Base-by-base conservation (phyloP, 2,329 filamentous ascomycete genomes). In the Claviceps cyperi region DNA sequence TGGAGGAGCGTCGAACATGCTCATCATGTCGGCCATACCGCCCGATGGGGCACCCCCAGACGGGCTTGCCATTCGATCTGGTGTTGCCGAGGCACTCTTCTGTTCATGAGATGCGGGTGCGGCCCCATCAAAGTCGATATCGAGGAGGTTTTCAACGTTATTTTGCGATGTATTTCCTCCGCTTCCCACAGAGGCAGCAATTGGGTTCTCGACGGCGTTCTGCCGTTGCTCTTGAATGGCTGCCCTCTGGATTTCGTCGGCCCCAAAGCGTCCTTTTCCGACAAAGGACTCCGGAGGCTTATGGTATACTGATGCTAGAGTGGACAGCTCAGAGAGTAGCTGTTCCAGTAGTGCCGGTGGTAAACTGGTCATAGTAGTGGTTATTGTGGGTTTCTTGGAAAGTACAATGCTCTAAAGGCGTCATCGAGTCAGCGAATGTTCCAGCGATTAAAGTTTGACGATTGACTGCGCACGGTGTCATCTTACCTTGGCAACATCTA, bases 251-350 rank as follows among this genome's bases (percentile, higher is more conserved):
- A 98, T 88, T 53, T 87, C 89, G 66, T 95, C 90, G 46, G 92
- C 90, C 38, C 91, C 92, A 58, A 87, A 96, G 43, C 91, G 83
- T 41, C 92, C 92, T 68, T 94, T 89, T 58, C 92, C 92, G 51
- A 98, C 84, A 67, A 98, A 98, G n/a, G 91, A 89, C 75, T 94
- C 88, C 43, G 92, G 90, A 8, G 90, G 90, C 70, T 95, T 97
- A 78, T 98, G 92, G 69, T 98, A 98, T 21, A 98, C 92, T 1
- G 91, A 97, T 7, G 92, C 89, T 32, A 98, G 78, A 9, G 92
- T 96, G 13, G 91, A 97, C 35, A 98, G 79, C 66, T 98, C 91
- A 9, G 77, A 76, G 8, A 98, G 79, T n/a, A 98, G 80, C 65
- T 89, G 83, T 54, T 98, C 91, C 43, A 98, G 77, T 6, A 98